A percentile compares a stretch with the other conserved stretches of the same genome.
These are phyloP conservation scores for Pichia eremophila DNA, from an alignment of 805 yeast genomes.

Conservation along the genomic window DNA sequence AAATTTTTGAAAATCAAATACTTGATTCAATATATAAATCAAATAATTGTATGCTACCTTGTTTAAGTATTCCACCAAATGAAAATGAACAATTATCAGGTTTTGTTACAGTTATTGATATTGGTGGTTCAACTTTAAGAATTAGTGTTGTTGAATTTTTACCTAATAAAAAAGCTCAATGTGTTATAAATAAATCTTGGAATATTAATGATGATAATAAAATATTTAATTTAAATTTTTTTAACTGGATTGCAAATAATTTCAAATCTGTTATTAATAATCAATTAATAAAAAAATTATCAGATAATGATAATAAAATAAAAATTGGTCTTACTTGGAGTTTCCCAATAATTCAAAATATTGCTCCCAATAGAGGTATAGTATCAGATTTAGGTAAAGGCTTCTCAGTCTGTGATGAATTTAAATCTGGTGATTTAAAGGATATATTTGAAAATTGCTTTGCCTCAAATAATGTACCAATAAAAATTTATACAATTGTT, in stretches of 20 bases:
- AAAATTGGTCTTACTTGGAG: conserved; percentile 47
- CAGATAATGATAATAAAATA: conserved; percentile 16
- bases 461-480: conserved; percentile 20
- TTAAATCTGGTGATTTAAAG: conserved; percentile 33
- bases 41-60: conserved; percentile 6
- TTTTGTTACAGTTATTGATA: conserved; percentile 35
- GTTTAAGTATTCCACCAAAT: conserved; percentile 1
- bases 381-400: conserved; percentile 56
- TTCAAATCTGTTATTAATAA: background rate
- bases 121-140: conserved; percentile 49
- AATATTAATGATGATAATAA: conserved; percentile 4
- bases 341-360: conserved; percentile 40
- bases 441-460: conserved; percentile 25
- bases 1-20: conserved; percentile 2
- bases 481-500: conserved; percentile 37
- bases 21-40: conserved; percentile 2
- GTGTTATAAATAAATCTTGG: conserved; percentile 6
- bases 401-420: conserved; percentile 35
- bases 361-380: conserved; percentile 31
- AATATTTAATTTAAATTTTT: conserved; percentile 3
- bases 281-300: background rate
- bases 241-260: conserved; percentile 1
- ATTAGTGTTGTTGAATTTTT: conserved; percentile 20
- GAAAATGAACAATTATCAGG: background rate
- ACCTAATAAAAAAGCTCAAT: conserved; percentile 9